Conservation (phyloP, 1,139 yeast genomes). For the Kodamaea sp. region DNA sequence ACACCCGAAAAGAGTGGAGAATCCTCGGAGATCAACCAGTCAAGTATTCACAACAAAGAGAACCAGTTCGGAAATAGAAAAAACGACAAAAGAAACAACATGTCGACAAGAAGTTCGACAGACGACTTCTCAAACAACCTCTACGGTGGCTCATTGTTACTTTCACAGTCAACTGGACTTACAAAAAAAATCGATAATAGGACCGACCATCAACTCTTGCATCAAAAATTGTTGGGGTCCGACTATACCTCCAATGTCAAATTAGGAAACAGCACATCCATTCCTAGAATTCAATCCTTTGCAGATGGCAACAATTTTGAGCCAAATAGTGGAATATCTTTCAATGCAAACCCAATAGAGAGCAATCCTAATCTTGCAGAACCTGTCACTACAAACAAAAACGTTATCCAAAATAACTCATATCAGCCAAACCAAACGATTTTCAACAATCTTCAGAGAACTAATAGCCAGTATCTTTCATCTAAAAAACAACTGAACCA, state of each 20-base stretch:
- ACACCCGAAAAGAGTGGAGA: no score
- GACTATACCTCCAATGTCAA: slow-evolving; percentile 6
- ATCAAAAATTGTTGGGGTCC: slow-evolving; percentile 12
- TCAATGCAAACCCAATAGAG: slow-evolving; percentile 37
- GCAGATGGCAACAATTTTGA: slow-evolving; percentile 21
- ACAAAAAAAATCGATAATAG: slow-evolving; percentile 37
- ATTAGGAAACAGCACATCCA: slow-evolving; percentile 3
- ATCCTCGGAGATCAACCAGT: slow-evolving; percentile 4
- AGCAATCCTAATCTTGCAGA: slow-evolving; percentile 27
- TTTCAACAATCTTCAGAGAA: slow-evolving; percentile 45
- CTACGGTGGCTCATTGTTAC: slow-evolving; percentile 46
- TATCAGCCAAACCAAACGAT: slow-evolving; percentile 49
- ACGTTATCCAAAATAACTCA: slow-evolving; percentile 36
- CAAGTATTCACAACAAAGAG: slow-evolving; percentile 5
- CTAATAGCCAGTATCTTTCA: slow-evolving; percentile 36
- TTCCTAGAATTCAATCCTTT: slow-evolving; percentile 15
- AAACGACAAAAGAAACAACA: slow-evolving; percentile 1
- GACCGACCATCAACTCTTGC: slow-evolving; percentile 11
- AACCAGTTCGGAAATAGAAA: slow-evolving; percentile 2
- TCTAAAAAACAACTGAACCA: slow-evolving; percentile 17
- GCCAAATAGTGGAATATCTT: slow-evolving; percentile 37
- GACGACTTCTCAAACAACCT: slow-evolving; percentile 37
- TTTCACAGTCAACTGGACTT: slow-evolving; percentile 49
- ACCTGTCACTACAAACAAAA: slow-evolving; percentile 38
- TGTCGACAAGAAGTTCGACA: slow-evolving; percentile 23